Evolutionary conservation across 192 early-diverging fungal species (phyloP), one percentile per base, ranked within the genome.

Genomic region (Dissophora globulifera): DNA sequence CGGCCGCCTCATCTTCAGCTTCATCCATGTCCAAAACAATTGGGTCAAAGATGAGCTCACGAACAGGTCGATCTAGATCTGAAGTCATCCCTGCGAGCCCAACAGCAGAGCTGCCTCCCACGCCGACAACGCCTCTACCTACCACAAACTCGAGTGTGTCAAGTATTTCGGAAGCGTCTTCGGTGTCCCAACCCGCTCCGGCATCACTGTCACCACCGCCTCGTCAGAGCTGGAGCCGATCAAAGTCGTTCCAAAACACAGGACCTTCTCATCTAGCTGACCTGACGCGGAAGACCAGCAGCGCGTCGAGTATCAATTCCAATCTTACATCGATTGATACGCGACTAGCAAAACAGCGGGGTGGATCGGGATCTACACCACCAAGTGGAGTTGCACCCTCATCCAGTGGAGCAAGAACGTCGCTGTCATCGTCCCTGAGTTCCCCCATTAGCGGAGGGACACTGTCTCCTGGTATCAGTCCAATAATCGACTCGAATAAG

Each of bases 171-270:
- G 17, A 15, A 15, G 59, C 13, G n/a, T 52, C 50, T 10, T 40
- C 57, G 3, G 43, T 58, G 15, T 16, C 54, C 25, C 54, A 58
- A 23, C 62, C 62, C 11, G 38, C 53, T 17, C 38, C 62, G 20
- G 56, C 57, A 7, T 76, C 72, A 0, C 41, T 76, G 27, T 67
- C 72, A 0, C 72, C 72, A 8, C 72, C 72, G 11, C 72, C 72
- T 12, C 72, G 72, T 42, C 72, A 76, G 42, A 66, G 64, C 22
- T 76, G 72, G 72, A 23, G 47, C 0, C 57, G 63, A 16, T 56
- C 72, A 40, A 76, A 76, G 31, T 76, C 72, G 0, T 67, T 62
- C 63, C 63, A 67, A 32, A 47, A 64, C 17, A 40, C 30, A 0
- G 26, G n/a, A n/a, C n/a, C n/a, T n/a, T n/a, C n/a, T n/a, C n/a